Percentiles rank a stretch among this genome's conserved stretches.
Conservation (phyloP, 345 rosid genomes). For the Cardamine occulta region DNA sequence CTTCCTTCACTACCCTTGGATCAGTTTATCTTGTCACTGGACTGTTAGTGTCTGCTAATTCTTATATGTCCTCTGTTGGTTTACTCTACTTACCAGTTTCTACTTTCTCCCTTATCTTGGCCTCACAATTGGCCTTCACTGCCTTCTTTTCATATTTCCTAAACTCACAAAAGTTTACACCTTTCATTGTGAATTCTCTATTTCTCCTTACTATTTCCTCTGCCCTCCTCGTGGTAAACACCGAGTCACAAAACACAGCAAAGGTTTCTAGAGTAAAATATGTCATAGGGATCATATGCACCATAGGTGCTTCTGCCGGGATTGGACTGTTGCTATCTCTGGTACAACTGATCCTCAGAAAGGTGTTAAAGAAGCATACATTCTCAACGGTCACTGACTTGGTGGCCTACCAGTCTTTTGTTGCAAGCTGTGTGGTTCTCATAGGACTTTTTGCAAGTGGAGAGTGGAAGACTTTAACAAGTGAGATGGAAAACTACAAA, state of each 20-base stretch:
- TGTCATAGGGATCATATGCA: conserved; percentile 52
- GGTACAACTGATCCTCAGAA: conserved; percentile 49
- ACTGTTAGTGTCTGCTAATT: conserved; percentile 39
- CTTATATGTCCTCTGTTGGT: conserved; percentile 54
- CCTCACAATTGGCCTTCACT: conserved; percentile 59
- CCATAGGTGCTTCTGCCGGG: conserved; percentile 52
- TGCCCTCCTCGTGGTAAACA: conserved; percentile 46
- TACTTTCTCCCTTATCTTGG: conserved; percentile 50
- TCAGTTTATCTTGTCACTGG: conserved; percentile 48
- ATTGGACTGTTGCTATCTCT: conserved; percentile 50
- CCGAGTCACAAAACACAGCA: conserved; percentile 11
- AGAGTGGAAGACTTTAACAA: conserved; percentile 51
- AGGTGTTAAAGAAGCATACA: conserved; percentile 47
- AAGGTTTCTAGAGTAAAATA: conserved; percentile 38
- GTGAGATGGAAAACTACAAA: conserved; percentile 54
- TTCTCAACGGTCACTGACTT: conserved; percentile 49
- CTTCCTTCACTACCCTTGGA: conserved; percentile 29
- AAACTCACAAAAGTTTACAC: conserved; percentile 54
- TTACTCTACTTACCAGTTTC: conserved; percentile 58
- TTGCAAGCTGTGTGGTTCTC: conserved; percentile 44
- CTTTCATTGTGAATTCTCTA: conserved; percentile 49
- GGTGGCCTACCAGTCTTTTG: conserved; percentile 48
- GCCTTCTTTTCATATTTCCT: conserved; percentile 58
- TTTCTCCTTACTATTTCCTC: conserved; percentile 60
- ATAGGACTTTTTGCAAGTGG: conserved; percentile 62